Evolutionary conservation across 75 land plant species (phyloP).

Genomic region (Pseudotsuga menziesii): DNA sequence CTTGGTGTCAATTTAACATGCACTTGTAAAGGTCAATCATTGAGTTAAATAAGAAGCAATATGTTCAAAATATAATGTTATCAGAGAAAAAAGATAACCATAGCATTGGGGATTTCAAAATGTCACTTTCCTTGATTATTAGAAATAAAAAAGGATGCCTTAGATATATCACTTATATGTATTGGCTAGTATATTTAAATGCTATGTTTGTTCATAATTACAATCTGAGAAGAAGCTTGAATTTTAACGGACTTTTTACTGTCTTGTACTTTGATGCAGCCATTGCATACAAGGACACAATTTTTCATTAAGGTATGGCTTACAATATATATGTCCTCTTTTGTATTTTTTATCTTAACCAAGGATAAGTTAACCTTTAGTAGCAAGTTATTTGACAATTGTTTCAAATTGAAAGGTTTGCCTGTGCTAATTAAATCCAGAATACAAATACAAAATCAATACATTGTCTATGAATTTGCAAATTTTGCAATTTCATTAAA

Average conservation of each 20-base stretch:
- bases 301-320: slow-evolving; percentile 7
- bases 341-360: background rate
- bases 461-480: background rate
- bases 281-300: slow-evolving; percentile 7
- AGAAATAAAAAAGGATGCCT: background rate
- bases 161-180: background rate
- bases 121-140: background rate
- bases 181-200: background rate
- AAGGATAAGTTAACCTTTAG: background rate
- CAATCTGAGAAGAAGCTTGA: background rate
- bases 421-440: background rate
- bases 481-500: background rate
- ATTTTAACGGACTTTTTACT: background rate
- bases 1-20: too few species aligned
- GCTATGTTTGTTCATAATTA: background rate
- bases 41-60: too few species aligned
- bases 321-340: background rate
- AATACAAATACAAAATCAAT: background rate
- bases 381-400: background rate
- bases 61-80: too few species aligned
- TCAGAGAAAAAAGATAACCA: too few species aligned
- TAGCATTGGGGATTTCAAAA: too few species aligned
- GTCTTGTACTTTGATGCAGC: slow-evolving; percentile 2
- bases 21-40: too few species aligned
- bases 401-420: background rate